Evolutionary conservation across 2,329 filamentous ascomycete genomes (phyloP).

Genomic region (Chrysosporium keratinophilum): DNA sequence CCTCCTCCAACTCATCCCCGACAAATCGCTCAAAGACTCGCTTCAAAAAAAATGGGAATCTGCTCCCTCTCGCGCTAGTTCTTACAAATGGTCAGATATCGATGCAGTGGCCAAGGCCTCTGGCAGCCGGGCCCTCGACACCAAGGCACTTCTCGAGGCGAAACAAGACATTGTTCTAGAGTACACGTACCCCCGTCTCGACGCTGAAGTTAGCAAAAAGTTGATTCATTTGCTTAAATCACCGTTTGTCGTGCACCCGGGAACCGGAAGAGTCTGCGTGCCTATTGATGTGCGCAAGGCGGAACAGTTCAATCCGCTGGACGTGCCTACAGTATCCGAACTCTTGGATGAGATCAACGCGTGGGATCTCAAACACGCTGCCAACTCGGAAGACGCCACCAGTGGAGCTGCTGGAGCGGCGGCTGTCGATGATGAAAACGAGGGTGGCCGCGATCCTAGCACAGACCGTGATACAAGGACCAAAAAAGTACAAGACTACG

Average conservation of each 20-base stretch:
- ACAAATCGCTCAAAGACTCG: conserved; percentile 63
- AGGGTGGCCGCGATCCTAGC: conserved; percentile 20
- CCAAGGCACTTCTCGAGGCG: conserved; percentile 65
- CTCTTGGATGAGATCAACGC: conserved; percentile 77
- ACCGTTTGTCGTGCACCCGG: conserved; percentile 91
- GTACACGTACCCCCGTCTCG: conserved; percentile 93
- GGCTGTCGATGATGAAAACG: conserved; percentile 29
- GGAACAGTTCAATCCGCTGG: conserved; percentile 75
- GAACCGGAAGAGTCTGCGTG: conserved; percentile 88
- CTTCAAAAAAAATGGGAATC: conserved; percentile 86
- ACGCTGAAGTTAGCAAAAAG: conserved; percentile 96
- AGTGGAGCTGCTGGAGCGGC: conserved; percentile 24
- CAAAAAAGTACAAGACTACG: conserved; percentile 65
- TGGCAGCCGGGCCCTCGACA: conserved; percentile 58
- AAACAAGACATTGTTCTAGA: conserved; percentile 95
- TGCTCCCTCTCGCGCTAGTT: conserved; percentile 63
- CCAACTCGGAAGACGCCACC: background rate
- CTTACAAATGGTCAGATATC: conserved; percentile 88
- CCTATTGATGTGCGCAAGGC: conserved; percentile 69
- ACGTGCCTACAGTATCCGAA: conserved; percentile 78
- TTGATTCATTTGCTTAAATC: conserved; percentile 96
- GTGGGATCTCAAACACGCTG: conserved; percentile 45
- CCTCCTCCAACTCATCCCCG: conserved; percentile 74
- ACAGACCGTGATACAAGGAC: conserved; percentile 27
- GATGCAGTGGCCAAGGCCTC: conserved; percentile 71